Conservation (phyloP, 2,329 filamentous ascomycete genomes). For the Botrytis porri region DNA sequence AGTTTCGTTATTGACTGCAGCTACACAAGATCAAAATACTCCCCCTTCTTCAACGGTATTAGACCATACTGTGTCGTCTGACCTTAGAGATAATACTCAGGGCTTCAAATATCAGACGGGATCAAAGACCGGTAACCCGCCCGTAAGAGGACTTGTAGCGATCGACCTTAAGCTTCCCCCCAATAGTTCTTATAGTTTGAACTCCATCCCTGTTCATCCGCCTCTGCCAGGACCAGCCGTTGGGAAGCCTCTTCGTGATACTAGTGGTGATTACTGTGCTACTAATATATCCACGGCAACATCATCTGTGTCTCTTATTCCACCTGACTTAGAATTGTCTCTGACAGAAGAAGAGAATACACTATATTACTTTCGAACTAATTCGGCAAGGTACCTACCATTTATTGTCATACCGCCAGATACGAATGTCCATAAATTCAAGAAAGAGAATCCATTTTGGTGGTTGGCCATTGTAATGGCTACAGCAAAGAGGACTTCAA, state of each 20-base stretch:
- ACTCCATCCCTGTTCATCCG: not conserved
- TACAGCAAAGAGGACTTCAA: conserved; percentile 43
- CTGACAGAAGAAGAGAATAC: conserved; percentile 42
- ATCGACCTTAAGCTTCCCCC: not conserved
- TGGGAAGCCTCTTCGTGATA: not conserved
- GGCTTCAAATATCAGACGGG: not conserved
- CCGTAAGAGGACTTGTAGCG: not conserved
- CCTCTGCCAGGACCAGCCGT: not conserved
- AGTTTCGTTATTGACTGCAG: conserved; percentile 18
- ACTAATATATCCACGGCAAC: not conserved
- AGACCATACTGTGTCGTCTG: not conserved
- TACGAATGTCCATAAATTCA: conserved; percentile 43
- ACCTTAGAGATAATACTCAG: not conserved
- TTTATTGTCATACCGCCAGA: conserved; percentile 44
- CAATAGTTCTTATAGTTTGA: not conserved
- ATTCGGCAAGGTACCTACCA: conserved; percentile 45
- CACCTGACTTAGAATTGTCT: conserved; percentile 32
- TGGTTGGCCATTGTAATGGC: conserved; percentile 50
- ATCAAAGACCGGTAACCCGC: not conserved
- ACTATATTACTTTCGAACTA: conserved; percentile 44
- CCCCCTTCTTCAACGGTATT: not conserved
- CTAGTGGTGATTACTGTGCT: not conserved
- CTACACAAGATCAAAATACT: not conserved
- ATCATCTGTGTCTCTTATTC: not conserved
- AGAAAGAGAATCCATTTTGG: conserved; percentile 46